Conservation (phyloP, 345 rosid species). For the Eucalyptus marginata region DNA sequence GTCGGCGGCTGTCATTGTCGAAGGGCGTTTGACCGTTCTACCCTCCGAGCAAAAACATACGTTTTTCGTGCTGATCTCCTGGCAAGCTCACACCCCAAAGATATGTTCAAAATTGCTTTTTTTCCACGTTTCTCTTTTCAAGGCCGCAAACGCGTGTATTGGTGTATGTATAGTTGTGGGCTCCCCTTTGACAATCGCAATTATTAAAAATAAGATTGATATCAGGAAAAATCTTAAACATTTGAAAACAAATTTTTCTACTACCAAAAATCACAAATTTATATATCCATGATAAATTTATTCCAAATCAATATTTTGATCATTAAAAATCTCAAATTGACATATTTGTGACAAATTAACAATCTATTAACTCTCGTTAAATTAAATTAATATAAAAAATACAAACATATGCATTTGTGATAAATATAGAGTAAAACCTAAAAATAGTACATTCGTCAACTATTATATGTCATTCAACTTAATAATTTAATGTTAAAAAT, state of each 20-base stretch:
- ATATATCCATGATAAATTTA: rapidly evolving
- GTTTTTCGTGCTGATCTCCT: background rate
- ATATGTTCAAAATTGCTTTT: background rate
- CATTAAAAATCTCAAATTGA: too few relatives aligned
- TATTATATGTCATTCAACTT: rapidly evolving
- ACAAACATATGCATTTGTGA: rapidly evolving
- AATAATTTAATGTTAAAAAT: rapidly evolving
- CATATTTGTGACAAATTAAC: too few relatives aligned
- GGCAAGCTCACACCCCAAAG: background rate
- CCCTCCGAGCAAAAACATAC: background rate
- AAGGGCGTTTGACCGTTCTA: background rate
- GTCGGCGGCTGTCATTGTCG: background rate
- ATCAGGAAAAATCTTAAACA: too few relatives aligned
- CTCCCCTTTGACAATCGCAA: background rate
- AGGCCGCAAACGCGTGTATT: background rate
- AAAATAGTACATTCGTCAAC: rapidly evolving
- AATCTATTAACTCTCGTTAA: too few relatives aligned
- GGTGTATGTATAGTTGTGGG: rapidly evolving
- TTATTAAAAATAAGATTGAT: background rate
- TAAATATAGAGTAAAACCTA: rapidly evolving
- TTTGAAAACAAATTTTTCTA: rapidly evolving
- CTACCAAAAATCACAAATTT: too few relatives aligned
- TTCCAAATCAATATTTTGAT: too few relatives aligned
- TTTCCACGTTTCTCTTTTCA: background rate
- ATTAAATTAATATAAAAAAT: too few relatives aligned